Evolutionary conservation across 1,284 basidiomycete genomes (phyloP), one percentile per base, ranked within the genome.

Genomic region (Ustilago trichophora): DNA sequence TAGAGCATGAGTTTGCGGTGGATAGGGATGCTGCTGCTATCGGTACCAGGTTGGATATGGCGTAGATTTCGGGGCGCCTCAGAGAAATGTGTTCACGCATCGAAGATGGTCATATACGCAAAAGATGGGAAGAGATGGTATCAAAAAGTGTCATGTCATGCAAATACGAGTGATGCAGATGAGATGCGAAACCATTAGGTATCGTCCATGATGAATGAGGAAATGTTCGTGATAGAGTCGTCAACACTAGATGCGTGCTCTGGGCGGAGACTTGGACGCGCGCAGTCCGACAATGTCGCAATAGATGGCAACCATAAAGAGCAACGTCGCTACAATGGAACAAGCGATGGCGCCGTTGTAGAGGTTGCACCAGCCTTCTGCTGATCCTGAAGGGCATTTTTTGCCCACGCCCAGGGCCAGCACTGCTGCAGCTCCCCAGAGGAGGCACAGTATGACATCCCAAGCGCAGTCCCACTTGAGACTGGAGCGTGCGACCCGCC

Each of bases 271-370:
- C 3, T 33, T 43, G 3, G 60, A 63, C 6, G 55, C 60, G 15
- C 51, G 54, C 49, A 75, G 29, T 16, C 53, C 62, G 4, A 58
- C 37, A 6, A 55, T 31, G 32, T 71, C 73, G 52, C 69, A 57
- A 44, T 59, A 75, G 45, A 75, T 49, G 27, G 54, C 67, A 12
- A 62, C 42, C 6, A 56, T n/a, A 12, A 34, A 43, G 29, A 60
- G 33, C 25, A 65, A 29, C 12, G 64, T 47, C n/a, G 52, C 46
- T 18, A 72, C 33, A 22, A 63, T 47, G 8, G 63, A 50, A 44
- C 64, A 70, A 11, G 73, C 73, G 18, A 74, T 72, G 18, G 72
- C 69, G 10, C 56, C 69, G 38, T 76, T 75, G 53, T 72, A 76
- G 33, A 59, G 26, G 21, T 63, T 66, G 48, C 73, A 76, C 73